phyloP scores from a whole-genome alignment of 129 eudicot species.

The Flaveria robusta region DNA sequence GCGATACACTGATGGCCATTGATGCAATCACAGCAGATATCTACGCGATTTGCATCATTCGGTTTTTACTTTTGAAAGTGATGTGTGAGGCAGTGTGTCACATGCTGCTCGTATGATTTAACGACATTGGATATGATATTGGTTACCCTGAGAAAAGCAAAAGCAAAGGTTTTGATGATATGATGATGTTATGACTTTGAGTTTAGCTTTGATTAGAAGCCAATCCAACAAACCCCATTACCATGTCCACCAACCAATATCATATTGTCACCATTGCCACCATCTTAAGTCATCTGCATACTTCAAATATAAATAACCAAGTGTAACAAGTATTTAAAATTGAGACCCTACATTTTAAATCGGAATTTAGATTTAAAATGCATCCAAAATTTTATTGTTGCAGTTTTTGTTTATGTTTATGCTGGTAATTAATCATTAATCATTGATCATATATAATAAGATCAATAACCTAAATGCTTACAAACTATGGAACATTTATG shows the following conservation, averaged over 20 bases:
- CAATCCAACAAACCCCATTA: constrained; percentile 41
- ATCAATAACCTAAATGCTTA: too few relatives aligned
- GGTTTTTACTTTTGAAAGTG: constrained; percentile 10
- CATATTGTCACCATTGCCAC: constrained; percentile 40
- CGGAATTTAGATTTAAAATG: too few relatives aligned
- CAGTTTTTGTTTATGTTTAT: too few relatives aligned
- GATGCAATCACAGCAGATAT: background rate
- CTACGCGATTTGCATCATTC: constrained; percentile 23
- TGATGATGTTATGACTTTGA: constrained; percentile 26
- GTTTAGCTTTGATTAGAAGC: constrained; percentile 42
- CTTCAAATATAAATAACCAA: background rate
- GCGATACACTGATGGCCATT: constrained; percentile 27
- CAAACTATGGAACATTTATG: too few relatives aligned
- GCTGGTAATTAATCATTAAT: too few relatives aligned
- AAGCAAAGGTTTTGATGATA: constrained; percentile 32
- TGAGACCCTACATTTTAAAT: background rate
- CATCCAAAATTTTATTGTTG: too few relatives aligned
- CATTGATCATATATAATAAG: too few relatives aligned
- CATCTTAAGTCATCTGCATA: constrained; percentile 23
- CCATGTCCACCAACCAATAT: constrained; percentile 35
- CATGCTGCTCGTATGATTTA: constrained; percentile 25
- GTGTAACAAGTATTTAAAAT: too few relatives aligned
- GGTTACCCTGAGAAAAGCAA: constrained; percentile 32
- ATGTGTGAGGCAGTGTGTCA: background rate
- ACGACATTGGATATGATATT: constrained; percentile 27